Evolutionary conservation across 73 alveolate species (phyloP).

Genomic region (Paramecium tetraurelia): DNA sequence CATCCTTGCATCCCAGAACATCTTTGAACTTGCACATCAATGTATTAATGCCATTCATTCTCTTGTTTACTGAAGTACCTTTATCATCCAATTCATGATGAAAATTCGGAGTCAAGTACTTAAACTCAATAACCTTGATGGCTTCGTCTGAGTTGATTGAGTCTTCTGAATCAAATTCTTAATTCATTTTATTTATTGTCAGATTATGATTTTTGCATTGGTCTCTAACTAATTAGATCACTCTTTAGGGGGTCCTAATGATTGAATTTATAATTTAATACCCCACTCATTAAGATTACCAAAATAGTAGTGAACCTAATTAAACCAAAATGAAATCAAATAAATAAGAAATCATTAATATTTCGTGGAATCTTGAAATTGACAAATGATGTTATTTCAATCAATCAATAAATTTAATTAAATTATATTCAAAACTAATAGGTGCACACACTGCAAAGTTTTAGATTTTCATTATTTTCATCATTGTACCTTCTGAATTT

Average conservation of each 20-base stretch:
- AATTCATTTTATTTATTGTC: neutral
- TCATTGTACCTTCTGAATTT: neutral
- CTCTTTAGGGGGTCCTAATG: neutral
- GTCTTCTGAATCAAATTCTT: conserved; percentile 20
- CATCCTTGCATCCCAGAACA: neutral
- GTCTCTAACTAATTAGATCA: neutral
- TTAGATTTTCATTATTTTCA: neutral
- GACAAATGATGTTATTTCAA: neutral
- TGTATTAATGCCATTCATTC: neutral
- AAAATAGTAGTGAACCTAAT: neutral
- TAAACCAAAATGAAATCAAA: neutral
- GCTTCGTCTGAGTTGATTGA: conserved; percentile 31
- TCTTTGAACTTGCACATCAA: neutral
- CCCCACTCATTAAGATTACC: neutral
- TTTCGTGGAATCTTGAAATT: neutral
- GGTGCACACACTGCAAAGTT: neutral
- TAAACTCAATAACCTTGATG: neutral
- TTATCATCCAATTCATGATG: neutral
- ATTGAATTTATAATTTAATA: neutral
- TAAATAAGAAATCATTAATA: neutral
- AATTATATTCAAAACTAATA: neutral
- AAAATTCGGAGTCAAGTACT: neutral
- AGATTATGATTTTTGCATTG: neutral
- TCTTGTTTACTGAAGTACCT: neutral
- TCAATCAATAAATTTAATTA: too few species aligned